Percentiles rank a stretch among this genome's conserved stretches.
Evolutionary conservation across 768 basidiomycete genomes (phyloP).

Genomic region (Artomyces pyxidatus): DNA sequence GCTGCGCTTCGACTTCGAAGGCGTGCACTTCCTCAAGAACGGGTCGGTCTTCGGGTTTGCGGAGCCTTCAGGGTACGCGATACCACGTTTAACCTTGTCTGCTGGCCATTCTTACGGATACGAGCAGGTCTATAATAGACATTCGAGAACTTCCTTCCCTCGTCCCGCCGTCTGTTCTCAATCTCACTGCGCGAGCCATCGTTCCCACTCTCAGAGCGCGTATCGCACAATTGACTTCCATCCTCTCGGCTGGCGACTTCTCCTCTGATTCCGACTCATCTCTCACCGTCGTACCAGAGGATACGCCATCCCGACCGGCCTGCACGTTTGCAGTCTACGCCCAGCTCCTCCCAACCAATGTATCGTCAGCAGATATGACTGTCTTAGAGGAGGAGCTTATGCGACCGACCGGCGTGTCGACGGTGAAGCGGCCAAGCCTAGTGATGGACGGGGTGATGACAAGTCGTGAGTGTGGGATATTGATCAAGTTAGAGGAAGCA

Average conservation of each 20-base stretch:
- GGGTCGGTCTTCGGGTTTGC: constrained; percentile 76
- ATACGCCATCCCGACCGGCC: constrained; percentile 27
- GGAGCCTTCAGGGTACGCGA: constrained; percentile 48
- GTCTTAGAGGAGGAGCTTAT: constrained; percentile 71
- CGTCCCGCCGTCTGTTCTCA: constrained; percentile 2
- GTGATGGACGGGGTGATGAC: constrained; percentile 57
- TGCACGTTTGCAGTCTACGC: constrained; percentile 64
- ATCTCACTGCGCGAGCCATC: constrained; percentile 11
- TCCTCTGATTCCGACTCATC: constrained; percentile 1
- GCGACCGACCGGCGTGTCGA: constrained; percentile 64
- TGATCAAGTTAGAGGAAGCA: constrained; percentile 58
- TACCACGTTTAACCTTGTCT: not conserved
- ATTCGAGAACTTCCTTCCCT: constrained; percentile 7
- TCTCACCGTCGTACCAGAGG: not conserved
- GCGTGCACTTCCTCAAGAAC: constrained; percentile 63
- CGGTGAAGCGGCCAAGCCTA: constrained; percentile 46
- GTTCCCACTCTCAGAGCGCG: constrained; percentile 9
- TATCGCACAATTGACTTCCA: constrained; percentile 3
- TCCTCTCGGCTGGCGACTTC: constrained; percentile 6
- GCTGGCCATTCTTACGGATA: not conserved
- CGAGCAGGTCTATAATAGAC: constrained; percentile 3
- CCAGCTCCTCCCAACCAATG: constrained; percentile 47
- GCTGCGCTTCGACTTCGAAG: constrained; percentile 65
- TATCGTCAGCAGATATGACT: constrained; percentile 49
- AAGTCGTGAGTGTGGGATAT: constrained; percentile 74